A percentile compares a stretch with the other conserved stretches of the same genome.
These are phyloP conservation scores for Trichoderma sp. DNA, from an alignment of 2,329 filamentous ascomycete genomes.

Conservation along the genomic window DNA sequence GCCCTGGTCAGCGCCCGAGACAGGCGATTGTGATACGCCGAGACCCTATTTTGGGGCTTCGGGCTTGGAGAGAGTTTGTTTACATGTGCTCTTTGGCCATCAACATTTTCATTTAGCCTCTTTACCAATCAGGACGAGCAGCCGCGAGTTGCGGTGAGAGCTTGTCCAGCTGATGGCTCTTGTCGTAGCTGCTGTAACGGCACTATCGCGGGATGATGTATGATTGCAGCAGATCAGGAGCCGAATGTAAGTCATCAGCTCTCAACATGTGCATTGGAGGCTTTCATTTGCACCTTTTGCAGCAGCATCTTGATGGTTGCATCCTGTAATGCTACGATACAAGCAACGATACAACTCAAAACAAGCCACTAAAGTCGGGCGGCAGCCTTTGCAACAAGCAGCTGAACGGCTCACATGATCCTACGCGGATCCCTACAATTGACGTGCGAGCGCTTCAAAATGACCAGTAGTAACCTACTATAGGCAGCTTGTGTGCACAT, in stretches of 20 bases:
- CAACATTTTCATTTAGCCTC: neutral
- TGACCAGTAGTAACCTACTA: too few species aligned
- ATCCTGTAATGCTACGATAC: neutral
- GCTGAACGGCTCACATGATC: neutral
- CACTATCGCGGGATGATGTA: neutral
- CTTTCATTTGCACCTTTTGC: neutral
- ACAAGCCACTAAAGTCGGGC: neutral
- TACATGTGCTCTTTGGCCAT: neutral
- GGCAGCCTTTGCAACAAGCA: neutral
- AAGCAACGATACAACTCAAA: neutral
- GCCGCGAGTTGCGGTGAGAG: slow-evolving; percentile 2
- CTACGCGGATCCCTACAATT: too few species aligned
- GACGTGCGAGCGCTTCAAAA: too few species aligned
- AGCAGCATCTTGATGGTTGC: neutral
- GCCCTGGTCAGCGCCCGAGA: neutral
- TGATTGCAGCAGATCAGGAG: neutral
- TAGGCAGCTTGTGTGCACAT: too few species aligned
- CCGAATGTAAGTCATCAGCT: neutral
- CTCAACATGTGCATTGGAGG: neutral
- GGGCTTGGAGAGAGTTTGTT: slow-evolving; percentile 6
- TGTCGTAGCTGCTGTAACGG: neutral
- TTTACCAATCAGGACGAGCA: slow-evolving; percentile 8
- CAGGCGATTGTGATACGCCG: neutral
- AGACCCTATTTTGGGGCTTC: too few species aligned
- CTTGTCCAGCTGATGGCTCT: neutral